Conservation (phyloP, 345 rosid species). For the Clarkia xantiana region DNA sequence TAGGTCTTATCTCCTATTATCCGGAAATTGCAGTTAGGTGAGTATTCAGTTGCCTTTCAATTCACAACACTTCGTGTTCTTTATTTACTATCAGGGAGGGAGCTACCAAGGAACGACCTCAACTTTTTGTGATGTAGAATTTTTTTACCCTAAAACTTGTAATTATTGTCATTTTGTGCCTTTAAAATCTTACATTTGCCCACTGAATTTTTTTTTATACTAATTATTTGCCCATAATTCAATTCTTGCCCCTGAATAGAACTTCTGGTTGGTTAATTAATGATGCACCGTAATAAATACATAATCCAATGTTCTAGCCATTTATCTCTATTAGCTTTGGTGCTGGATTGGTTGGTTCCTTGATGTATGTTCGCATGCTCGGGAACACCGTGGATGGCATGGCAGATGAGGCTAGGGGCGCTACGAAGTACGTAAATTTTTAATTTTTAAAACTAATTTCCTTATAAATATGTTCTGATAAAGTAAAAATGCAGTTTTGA, state of each 20-base stretch:
- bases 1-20: constrained; percentile 74
- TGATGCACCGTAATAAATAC: too few relatives aligned
- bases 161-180: too few relatives aligned
- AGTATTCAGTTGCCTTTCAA: constrained; percentile 1
- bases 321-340: constrained; percentile 43
- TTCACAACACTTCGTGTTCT: background rate
- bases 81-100: too few relatives aligned
- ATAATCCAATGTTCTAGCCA: too few relatives aligned
- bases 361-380: constrained; percentile 71
- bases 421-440: constrained; percentile 42
- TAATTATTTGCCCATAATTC: too few relatives aligned
- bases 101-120: too few relatives aligned
- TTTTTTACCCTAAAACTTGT: too few relatives aligned
- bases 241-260: too few relatives aligned
- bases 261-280: too few relatives aligned
- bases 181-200: too few relatives aligned
- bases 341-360: constrained; percentile 64
- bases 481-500: background rate
- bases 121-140: too few relatives aligned
- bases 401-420: constrained; percentile 73
- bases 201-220: too few relatives aligned
- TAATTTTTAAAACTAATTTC: background rate
- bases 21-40: constrained; percentile 85
- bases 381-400: constrained; percentile 76
- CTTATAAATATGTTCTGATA: background rate